Evolutionary conservation across 2,329 filamentous ascomycete species (phyloP), one percentile per base, ranked within the genome.

Genomic region (Teratosphaeria nubilosa): DNA sequence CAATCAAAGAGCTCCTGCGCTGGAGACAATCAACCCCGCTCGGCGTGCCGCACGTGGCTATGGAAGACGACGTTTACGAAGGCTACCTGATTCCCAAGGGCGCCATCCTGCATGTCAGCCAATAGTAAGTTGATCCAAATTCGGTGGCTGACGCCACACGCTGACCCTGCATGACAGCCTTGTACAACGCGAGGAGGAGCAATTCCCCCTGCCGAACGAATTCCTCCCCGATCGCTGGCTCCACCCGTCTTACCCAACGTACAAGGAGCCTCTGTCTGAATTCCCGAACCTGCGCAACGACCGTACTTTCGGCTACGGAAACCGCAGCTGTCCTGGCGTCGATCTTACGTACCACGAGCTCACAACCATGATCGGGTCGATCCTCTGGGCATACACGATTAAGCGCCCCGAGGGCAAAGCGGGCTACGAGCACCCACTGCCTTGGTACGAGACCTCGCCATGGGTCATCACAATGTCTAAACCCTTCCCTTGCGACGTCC

Each of bases 21-120:
- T 73, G 70, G 70, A 60, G 68, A 32, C 68, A 71, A 53, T 62
- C 68, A 4, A 70, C 67, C 27, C 68, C 68, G 41, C 79, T 83
- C 25, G 71, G 71, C 41, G 70, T 73, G 7, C 69, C 70, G 3
- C 72, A 73, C 61, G 67, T 69, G 5, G 65, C 66, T 1, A 65
- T 70, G 24, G 69, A 71, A 55, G 71, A 74, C 41, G 69, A 73
- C 59, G 66, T 70, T 54, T 73, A 73, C 61, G 67, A 71, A 24
- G 72, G 71, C 59, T 70, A 70, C 60, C 67, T 68, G 56, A 73
- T 74, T 53, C 68, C 68, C 48, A 73, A 73, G 60, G 72, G 70
- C 57, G 65, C 70, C 41, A 69, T 70, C 32, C 61, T 68, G 48
- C 68, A 70, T 64, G 68, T 68, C 51, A 70, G 70, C 59, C 68